phyloP scores from a whole-genome alignment of 1,139 yeast genomes.

The Candida glucosophila region DNA sequence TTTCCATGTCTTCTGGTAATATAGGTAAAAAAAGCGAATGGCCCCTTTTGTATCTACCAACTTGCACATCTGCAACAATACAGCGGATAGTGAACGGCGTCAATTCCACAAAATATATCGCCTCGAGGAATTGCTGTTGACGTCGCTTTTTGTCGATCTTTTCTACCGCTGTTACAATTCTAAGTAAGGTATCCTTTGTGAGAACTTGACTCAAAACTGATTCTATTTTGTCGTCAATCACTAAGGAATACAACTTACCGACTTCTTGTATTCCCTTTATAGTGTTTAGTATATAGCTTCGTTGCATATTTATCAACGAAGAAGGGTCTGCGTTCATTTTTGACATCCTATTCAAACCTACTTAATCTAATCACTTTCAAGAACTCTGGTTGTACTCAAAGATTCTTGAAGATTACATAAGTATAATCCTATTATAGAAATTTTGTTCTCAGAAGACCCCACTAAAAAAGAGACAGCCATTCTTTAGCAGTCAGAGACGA shows the following conservation, averaged over 20 bases:
- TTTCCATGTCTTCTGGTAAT: slow-evolving; percentile 15
- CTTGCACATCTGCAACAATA: slow-evolving; percentile 33
- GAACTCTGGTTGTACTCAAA: too few species aligned
- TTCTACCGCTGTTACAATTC: slow-evolving; percentile 36
- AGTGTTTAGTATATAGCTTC: slow-evolving; percentile 25
- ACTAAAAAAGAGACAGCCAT: too few species aligned
- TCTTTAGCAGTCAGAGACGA: too few species aligned
- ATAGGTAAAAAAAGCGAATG: slow-evolving; percentile 31
- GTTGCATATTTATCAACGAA: slow-evolving; percentile 28
- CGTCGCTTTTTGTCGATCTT: slow-evolving; percentile 27
- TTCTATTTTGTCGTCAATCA: slow-evolving; percentile 32
- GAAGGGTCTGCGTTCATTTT: slow-evolving; percentile 22
- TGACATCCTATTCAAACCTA: too few species aligned
- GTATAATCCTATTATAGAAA: too few species aligned
- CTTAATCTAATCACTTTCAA: too few species aligned
- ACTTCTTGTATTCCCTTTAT: slow-evolving; percentile 25
- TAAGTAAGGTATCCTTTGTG: slow-evolving; percentile 27
- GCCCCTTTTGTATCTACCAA: slow-evolving; percentile 29
- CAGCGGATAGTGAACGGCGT: slow-evolving; percentile 32
- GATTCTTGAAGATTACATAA: too few species aligned
- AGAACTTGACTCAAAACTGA: slow-evolving; percentile 25
- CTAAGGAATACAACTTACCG: slow-evolving; percentile 29
- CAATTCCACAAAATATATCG: slow-evolving; percentile 33
- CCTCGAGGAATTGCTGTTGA: slow-evolving; percentile 31
- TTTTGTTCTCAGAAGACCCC: too few species aligned